phyloP scores from a whole-genome alignment of 306 rosid genomes.

The Quercus agrifolia region DNA sequence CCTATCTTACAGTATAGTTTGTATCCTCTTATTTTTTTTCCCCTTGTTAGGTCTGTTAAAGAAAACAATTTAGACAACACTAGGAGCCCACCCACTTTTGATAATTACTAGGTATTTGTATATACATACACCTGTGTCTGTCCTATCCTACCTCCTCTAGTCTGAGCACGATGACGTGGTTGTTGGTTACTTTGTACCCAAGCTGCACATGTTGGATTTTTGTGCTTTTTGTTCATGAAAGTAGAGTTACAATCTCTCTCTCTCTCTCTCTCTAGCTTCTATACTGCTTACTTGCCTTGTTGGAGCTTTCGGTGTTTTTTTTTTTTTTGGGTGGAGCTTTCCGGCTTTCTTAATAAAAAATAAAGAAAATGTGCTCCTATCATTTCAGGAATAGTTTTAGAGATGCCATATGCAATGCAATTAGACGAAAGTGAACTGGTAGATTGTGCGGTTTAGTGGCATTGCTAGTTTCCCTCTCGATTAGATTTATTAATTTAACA shows the following conservation, averaged over 20 bases:
- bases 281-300: background rate
- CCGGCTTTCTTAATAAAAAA: too few relatives aligned
- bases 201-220: background rate
- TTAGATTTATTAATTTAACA: too few relatives aligned
- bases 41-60: slow-evolving; percentile 15
- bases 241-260: background rate
- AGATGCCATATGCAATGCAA: too few relatives aligned
- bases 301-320: background rate
- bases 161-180: background rate
- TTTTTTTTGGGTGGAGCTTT: too few relatives aligned
- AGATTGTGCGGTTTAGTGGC: too few relatives aligned
- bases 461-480: too few relatives aligned
- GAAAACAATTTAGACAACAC: slow-evolving; percentile 37
- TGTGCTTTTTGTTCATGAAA: background rate
- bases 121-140: slow-evolving; percentile 17
- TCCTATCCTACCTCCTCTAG: background rate
- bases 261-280: background rate
- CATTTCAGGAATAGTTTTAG: too few relatives aligned
- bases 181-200: background rate
- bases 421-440: too few relatives aligned
- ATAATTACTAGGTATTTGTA: slow-evolving; percentile 21
- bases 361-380: too few relatives aligned
- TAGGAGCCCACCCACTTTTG: slow-evolving; percentile 15
- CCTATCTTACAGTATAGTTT: slow-evolving; percentile 61
- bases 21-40: background rate